Evolutionary conservation across 2,329 filamentous ascomycete genomes (phyloP), one percentile per base, ranked within the genome.

Genomic region (Rhinocladiella mackenziei): DNA sequence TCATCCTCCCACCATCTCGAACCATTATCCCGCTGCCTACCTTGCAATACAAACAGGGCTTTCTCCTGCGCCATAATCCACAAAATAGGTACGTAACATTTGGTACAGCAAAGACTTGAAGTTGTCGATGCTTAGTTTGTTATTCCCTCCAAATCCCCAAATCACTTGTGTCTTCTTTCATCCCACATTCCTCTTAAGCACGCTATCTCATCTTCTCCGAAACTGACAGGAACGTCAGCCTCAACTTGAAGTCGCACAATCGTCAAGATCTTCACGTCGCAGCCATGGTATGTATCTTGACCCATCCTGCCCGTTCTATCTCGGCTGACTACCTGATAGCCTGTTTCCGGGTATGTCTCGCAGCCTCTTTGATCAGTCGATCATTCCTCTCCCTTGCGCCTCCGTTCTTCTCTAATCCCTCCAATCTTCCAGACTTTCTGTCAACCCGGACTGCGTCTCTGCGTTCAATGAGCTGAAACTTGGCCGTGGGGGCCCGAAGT

Each of bases 401-500:
- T 28, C 13, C 22, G 9, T 13, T 26, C 11, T 9, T 28, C 25
- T 39, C 53, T 51, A 48, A 55, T 39, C 13, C 36, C 36, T 46
- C 33, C 30, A 10, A 33, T 26, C 18, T 38, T 31, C 38, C 55
- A 74, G 71, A 60, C 68, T 73, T 42, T 59, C 64, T 34, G 64
- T 74, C 49, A 57, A 65, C 42, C 67, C 70, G 58, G 69, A 73
- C 25, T 73, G 70, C 63, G 60, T 72, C 51, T 62, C 55, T 34
- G 56, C 59, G 45, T 73, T 68, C 68, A 71, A 72, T 49, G 64
- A 72, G 18, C 65, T 73, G 50, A 69, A 70, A 56, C 64, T 70
- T 59, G 65, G 65, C 58, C 62, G 62, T 43, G 60, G 61, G 36
- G 64, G 67, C 58, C 62, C 60, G 55, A 74, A 73, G 62, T 74